These are phyloP conservation scores for Plectranthus barbatus DNA, from an alignment of 257 asterid species.

Conservation along the genomic window DNA sequence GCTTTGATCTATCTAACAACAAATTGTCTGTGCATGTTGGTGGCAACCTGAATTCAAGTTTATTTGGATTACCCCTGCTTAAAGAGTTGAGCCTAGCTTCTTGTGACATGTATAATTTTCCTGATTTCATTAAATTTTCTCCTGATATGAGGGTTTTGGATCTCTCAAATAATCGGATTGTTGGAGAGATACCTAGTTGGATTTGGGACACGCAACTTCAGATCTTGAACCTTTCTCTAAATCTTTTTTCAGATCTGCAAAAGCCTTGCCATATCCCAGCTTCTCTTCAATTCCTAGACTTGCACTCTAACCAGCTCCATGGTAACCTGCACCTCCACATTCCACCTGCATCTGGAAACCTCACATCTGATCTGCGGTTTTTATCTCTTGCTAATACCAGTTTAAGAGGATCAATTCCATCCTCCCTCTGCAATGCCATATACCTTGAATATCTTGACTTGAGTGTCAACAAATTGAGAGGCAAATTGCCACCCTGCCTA, in stretches of 20 bases:
- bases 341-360: too few relatives aligned
- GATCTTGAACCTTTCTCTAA: conserved; percentile 22
- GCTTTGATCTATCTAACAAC: conserved; percentile 36
- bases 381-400: conserved; percentile 19
- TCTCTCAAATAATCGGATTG: too few relatives aligned
- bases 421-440: background rate
- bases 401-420: background rate
- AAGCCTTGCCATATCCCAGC: background rate
- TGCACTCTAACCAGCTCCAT: conserved; percentile 13
- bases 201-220: background rate
- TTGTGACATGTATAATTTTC: too few relatives aligned
- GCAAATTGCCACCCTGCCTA: conserved; percentile 10
- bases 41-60: background rate
- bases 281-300: conserved; percentile 8
- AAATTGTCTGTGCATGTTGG: conserved; percentile 19
- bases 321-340: background rate
- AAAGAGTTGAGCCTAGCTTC: too few relatives aligned
- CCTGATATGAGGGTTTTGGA: too few relatives aligned
- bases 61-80: background rate
- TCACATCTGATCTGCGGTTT: background rate
- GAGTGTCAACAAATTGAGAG: conserved; percentile 12
- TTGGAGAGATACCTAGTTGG: too few relatives aligned
- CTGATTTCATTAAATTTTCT: too few relatives aligned
- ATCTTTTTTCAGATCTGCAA: conserved; percentile 11
- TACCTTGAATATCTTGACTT: conserved; percentile 11